Evolutionary conservation across 495 filamentous ascomycete species (phyloP), one percentile per base, ranked within the genome.

Genomic region (Elasticomyces elasticus): DNA sequence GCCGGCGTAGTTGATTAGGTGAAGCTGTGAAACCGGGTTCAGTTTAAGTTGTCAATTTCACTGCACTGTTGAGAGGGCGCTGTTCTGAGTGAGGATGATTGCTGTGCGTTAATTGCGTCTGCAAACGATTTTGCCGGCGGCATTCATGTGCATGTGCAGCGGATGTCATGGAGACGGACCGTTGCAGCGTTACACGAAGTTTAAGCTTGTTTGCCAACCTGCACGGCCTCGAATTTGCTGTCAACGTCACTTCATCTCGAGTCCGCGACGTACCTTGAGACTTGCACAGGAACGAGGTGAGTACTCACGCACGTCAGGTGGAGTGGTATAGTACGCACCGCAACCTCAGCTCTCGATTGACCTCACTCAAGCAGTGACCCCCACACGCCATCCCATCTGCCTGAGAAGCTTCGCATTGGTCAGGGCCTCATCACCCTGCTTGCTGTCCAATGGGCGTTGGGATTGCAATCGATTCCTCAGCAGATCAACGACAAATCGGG

Each of bases 401-500:
- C n/a, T n/a, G n/a, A n/a, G n/a, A n/a, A n/a, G n/a, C n/a, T n/a
- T n/a, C n/a, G n/a, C n/a, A n/a, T n/a, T n/a, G 2, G 4, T 7
- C 42, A 26, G 25, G 28, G 24, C 25, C 17, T 28, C 27, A 6
- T 12, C 24, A 7, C 1, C 3, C n/a, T 28, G 19, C 17, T 2
- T 28, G 17, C 17, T 9, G n/a, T 30, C 25, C 10, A 19, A 30
- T 5, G 19, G 45, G 2, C 2, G 19, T 25, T 7, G 2, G 5
- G 5, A 5, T 6, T 19, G 11, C 17, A 27, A 15, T 12, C 19
- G 15, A 19, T 24, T 25, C 2, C 31, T 49, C 45, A 49, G 45
- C 45, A 49, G 17, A 28, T 25, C 45, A 24, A 20, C 17, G 31
- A 51, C n/a, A 37, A 33, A 24, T 40, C 44, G 17, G 44, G 53